Evolutionary conservation across 176 grass and related monocot genomes (phyloP), one percentile per base, ranked within the genome.

Genomic region (Phyllostachys edulis): DNA sequence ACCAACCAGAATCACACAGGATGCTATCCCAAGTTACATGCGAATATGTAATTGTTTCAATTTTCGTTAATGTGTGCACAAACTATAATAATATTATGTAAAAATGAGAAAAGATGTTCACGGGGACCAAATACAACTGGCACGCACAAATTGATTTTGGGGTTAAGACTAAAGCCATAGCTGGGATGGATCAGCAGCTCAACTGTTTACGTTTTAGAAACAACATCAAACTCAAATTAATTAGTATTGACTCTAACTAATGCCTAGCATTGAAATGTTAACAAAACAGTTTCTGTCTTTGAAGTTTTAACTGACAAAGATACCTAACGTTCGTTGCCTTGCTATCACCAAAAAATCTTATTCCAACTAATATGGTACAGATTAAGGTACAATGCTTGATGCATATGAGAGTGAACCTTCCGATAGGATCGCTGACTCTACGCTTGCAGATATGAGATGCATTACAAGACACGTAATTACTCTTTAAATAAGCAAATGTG

Each of bases 31-130:
- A 16, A 76, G 44, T 59, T 69, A 15, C 39, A 73, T 47, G 52
- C 6, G 1, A 37, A 15, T 27, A 73, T 47, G 52, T 9, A 0
- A 37, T 4, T 78, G 14, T 44, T 65, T 51, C 13, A 56, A 64
- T 54, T 34, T 74, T 44, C 3, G 18, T 52, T 41, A 2, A 1
- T 17, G 7, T 11, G 4, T 20, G 24, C 34, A 80, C 46, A 50
- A 39, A 51, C 2, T 42, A 51, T 40, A 78, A 79, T 24, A 63
- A 64, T 50, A 44, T 55, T 34, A 7, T 54, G 21, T 21, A 9
- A 36, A 80, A 73, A 67, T 16, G 27, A 23, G 65, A 77, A 70
- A 77, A 87, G 5, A 55, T 70, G 16, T 23, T 77, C 41, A 23
- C 9, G 20, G 32, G 17, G 7, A 73, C 6, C 1, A 62, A n/a